Percentiles rank a stretch among this genome's conserved stretches.
Conservation (phyloP, 169 alveolate genomes). For the Eimeria sp. region DNA sequence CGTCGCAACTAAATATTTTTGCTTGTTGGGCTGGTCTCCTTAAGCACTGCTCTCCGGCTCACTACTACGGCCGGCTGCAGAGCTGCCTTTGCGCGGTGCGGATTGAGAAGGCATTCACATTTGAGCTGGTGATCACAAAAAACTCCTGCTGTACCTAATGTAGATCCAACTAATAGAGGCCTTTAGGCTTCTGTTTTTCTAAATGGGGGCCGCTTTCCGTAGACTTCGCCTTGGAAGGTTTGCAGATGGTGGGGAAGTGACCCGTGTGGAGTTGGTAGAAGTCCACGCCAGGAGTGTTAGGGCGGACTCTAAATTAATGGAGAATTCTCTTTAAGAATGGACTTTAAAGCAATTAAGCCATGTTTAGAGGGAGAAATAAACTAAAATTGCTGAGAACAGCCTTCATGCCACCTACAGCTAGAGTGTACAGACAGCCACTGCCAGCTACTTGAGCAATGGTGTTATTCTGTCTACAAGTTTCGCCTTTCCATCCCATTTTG, state of each 20-base stretch:
- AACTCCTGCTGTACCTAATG: background rate
- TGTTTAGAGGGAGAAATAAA: background rate
- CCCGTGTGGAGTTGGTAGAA: background rate
- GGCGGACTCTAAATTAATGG: background rate
- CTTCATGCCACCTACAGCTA: background rate
- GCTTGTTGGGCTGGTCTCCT: background rate
- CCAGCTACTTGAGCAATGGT: background rate
- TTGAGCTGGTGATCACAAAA: background rate
- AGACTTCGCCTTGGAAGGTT: background rate
- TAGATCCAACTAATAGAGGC: background rate
- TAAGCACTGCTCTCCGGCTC: background rate
- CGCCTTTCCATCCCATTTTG: slow-evolving; percentile 41
- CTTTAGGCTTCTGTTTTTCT: background rate
- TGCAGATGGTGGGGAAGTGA: slow-evolving; percentile 16
- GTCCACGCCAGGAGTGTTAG: background rate
- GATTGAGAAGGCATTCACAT: background rate
- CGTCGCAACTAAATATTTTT: background rate
- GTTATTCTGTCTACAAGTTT: slow-evolving; percentile 27
- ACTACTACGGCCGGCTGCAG: background rate
- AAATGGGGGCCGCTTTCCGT: background rate
- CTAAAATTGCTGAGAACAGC: background rate
- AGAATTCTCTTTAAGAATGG: background rate
- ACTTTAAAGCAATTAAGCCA: background rate
- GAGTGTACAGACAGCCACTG: slow-evolving; percentile 54
- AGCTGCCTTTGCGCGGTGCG: background rate